Conservation (phyloP, 2,329 filamentous ascomycete genomes). For the Diaporthe vaccinii region DNA sequence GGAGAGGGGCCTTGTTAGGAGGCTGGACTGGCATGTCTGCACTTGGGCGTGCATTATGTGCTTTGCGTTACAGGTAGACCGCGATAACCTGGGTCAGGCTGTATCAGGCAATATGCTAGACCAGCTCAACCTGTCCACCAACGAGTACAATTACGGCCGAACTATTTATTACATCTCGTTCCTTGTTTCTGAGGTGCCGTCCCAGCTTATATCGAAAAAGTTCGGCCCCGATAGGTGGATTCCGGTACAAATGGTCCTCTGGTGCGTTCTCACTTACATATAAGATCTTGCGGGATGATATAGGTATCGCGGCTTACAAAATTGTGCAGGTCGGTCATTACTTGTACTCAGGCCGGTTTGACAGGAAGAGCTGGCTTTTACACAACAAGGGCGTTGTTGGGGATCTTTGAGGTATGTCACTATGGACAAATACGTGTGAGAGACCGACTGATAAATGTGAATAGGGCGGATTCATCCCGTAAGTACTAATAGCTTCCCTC, state of each 20-base stretch:
- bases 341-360: conserved; percentile 13
- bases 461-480: conserved; percentile 52
- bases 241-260: conserved; percentile 48
- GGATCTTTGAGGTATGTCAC: not conserved
- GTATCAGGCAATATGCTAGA: conserved; percentile 72
- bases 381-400: conserved; percentile 15
- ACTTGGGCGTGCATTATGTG: conserved; percentile 69
- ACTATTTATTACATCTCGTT: conserved; percentile 65
- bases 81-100: conserved; percentile 71
- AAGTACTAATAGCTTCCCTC: too few relatives aligned
- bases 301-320: not conserved
- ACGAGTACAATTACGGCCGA: conserved; percentile 66
- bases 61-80: conserved; percentile 72
- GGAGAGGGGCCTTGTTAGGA: conserved; percentile 66
- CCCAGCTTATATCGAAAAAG: conserved; percentile 70
- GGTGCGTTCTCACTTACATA: conserved; percentile 44
- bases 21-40: conserved; percentile 56
- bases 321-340: not conserved
- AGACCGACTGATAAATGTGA: not conserved
- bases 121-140: conserved; percentile 62
- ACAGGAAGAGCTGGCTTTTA: conserved; percentile 42
- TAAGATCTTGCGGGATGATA: conserved; percentile 38
- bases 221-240: conserved; percentile 49
- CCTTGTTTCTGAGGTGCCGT: conserved; percentile 68
- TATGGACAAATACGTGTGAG: not conserved